Conservation (phyloP, 768 basidiomycete genomes). For the Fomitopsis pulvina region DNA sequence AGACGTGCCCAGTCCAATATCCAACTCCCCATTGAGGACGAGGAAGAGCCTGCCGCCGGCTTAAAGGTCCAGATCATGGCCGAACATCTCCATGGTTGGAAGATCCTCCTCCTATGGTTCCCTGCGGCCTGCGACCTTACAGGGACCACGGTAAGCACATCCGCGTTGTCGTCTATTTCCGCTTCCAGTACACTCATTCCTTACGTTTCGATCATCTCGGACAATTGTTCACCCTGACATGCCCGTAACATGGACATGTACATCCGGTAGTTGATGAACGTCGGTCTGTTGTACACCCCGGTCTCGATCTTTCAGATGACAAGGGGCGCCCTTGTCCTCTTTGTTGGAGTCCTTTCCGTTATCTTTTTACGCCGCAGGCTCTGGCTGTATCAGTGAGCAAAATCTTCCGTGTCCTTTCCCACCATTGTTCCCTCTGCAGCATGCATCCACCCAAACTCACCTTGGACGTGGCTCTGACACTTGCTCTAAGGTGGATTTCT, state of each 20-base stretch:
- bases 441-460: background rate
- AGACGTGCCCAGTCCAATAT: slow-evolving; percentile 40
- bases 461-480: slow-evolving; percentile 3
- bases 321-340: slow-evolving; percentile 86
- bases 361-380: slow-evolving; percentile 82
- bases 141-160: slow-evolving; percentile 71
- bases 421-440: slow-evolving; percentile 10
- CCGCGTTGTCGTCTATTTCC: slow-evolving; percentile 1
- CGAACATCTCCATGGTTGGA: slow-evolving; percentile 56
- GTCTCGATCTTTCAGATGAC: slow-evolving; percentile 99
- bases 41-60: slow-evolving; percentile 25
- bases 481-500: slow-evolving; percentile 70
- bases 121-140: slow-evolving; percentile 88
- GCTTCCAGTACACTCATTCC: background rate
- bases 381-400: slow-evolving; percentile 75
- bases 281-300: slow-evolving; percentile 92
- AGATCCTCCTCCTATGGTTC: slow-evolving; percentile 74
- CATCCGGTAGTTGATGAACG: slow-evolving; percentile 72
- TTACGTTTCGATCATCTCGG: background rate
- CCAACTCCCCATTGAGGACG: slow-evolving; percentile 48
- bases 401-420: slow-evolving; percentile 6
- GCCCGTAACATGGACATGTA: slow-evolving; percentile 4
- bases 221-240: too few relatives aligned
- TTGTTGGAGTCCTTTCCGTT: slow-evolving; percentile 88
- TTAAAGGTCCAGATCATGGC: slow-evolving; percentile 20